Evolutionary conservation across 768 basidiomycete species (phyloP), one percentile per base, ranked within the genome.

Genomic region (Mycena epipterygia): DNA sequence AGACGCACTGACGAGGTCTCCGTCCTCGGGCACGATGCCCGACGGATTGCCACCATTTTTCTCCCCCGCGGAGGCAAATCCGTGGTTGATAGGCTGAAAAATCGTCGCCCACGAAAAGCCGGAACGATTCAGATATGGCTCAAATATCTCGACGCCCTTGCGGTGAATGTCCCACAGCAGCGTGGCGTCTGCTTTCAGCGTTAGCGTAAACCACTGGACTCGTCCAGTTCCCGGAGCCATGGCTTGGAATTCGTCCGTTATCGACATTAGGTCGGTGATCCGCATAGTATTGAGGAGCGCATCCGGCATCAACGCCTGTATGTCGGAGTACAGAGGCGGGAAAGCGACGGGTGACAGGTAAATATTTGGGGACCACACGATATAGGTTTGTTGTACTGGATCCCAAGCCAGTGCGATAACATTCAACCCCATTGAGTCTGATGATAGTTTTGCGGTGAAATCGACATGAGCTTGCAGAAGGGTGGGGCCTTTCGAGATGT

Each of bases 31-130:
- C 19, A 21, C 46, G 30, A 75, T 63, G 25, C 73, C 67, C 33
- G 64, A 72, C n/a, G 73, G 73, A 63, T 75, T 64, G 14, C 67
- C 75, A 8, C 73, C 70, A 37, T 70, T 67, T 25, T 51, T 63
- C 23, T 13, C 48, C 16, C 48, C 25, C 13, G 66, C 59, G 0
- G 65, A 48, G 30, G 68, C 68, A 19, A 72, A 58, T n/a, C 67
- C 55, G 37, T 29, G 52, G 42, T 70, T 65, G 12, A 74, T 39
- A 2, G 73, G 73, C 53, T 75, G 74, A 21, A 72, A 59, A 14
- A 65, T 51, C 12, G 55, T 35, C 12, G 56, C 63, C 64, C 67
- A 74, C 8, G 65, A 55, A 27, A 74, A 65, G 9, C 70, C 68
- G 0, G 74, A n/a, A 21, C 68, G 68, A n/a, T 70, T 59, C 29